phyloP scores from a whole-genome alignment of 2,329 filamentous ascomycete genomes.

The Colletotrichum lini region DNA sequence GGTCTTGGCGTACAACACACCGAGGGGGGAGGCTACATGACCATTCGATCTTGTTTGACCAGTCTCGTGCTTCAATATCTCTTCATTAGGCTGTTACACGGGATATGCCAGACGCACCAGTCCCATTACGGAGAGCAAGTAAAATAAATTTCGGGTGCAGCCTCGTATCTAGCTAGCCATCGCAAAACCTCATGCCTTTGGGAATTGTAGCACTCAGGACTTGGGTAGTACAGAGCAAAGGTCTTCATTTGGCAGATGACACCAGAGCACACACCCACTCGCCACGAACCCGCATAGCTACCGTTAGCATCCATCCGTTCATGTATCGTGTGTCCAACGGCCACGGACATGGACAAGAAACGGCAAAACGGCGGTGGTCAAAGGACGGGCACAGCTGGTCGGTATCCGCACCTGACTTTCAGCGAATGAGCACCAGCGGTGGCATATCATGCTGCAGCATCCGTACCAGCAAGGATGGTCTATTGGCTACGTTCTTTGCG shows the following conservation, averaged over 20 bases:
- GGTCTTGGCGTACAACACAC: conserved; percentile 12
- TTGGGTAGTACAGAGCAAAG: background rate
- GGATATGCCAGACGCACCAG: conserved; percentile 34
- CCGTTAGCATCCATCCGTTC: background rate
- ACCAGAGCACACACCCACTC: background rate
- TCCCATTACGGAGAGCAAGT: conserved; percentile 5
- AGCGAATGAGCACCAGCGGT: background rate
- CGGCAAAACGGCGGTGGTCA: background rate
- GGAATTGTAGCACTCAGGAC: background rate
- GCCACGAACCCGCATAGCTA: background rate
- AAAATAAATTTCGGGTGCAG: background rate
- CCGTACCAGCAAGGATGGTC: background rate
- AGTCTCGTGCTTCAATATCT: background rate
- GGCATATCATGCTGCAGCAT: background rate
- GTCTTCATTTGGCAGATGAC: background rate
- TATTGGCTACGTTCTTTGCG: background rate
- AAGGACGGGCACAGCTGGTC: background rate
- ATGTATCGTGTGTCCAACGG: too few relatives aligned
- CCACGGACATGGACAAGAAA: background rate
- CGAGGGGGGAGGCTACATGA: background rate
- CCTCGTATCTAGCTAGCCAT: background rate
- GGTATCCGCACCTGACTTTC: background rate
- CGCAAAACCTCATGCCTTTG: background rate
- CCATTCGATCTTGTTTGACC: background rate
- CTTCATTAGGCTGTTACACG: conserved; percentile 18